Evolutionary conservation across 2,329 filamentous ascomycete genomes (phyloP).

Genomic region (Aureobasidium leucospermi): DNA sequence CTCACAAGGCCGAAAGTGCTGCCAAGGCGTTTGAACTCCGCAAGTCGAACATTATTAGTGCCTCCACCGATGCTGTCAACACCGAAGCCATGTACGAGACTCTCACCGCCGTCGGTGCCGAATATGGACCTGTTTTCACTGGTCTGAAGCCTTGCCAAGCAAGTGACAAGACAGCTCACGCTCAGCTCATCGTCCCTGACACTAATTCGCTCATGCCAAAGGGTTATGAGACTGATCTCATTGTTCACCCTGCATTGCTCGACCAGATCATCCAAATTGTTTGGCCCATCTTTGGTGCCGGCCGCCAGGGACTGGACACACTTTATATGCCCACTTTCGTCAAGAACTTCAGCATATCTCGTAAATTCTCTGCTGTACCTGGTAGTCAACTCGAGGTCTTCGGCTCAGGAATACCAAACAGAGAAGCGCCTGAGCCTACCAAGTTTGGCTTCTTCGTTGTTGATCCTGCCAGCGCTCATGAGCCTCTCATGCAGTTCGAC

Average conservation of each 20-base stretch:
- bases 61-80: background rate
- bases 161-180: background rate
- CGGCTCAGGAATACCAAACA: background rate
- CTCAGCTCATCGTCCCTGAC: slow-evolving; percentile 1
- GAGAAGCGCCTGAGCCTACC: background rate
- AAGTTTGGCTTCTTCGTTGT: slow-evolving; percentile 5
- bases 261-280: slow-evolving; percentile 8
- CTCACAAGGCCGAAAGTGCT: background rate
- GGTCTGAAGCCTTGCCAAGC: background rate
- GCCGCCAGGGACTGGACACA: background rate
- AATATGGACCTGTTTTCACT: background rate
- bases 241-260: background rate
- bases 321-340: slow-evolving; percentile 7
- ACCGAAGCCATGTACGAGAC: background rate
- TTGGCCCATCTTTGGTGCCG: slow-evolving; percentile 4
- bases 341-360: slow-evolving; percentile 7
- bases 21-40: background rate
- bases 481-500: background rate
- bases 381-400: background rate
- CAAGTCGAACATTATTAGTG: background rate
- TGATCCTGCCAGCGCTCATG: background rate
- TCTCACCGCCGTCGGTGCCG: background rate
- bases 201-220: slow-evolving; percentile 6
- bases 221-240: slow-evolving; percentile 1
- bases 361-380: background rate